phyloP scores from a whole-genome alignment of 169 alveolate species.

The Eimeria maxima region DNA sequence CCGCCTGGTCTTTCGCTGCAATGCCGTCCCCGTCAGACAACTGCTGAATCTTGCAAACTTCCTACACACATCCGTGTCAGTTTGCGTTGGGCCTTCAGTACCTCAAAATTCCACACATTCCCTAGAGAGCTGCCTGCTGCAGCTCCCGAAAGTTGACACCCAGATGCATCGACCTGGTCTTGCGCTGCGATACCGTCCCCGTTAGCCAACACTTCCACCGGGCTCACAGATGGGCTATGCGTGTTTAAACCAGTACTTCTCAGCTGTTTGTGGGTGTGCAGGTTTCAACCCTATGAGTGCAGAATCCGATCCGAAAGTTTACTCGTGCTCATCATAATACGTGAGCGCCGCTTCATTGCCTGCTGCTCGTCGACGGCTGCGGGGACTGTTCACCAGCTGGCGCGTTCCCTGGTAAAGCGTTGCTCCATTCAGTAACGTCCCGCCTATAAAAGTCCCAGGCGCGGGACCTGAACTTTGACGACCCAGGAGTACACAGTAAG shows the following conservation, averaged over 20 bases:
- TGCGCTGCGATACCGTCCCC: neutral
- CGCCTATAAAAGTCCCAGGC: neutral
- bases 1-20: too few species aligned
- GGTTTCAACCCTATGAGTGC: neutral
- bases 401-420: neutral
- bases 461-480: neutral
- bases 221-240: neutral
- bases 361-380: conserved; percentile 12
- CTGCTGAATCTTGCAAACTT: too few species aligned
- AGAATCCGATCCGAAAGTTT: neutral
- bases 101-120: neutral
- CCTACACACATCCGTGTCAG: too few species aligned
- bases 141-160: neutral
- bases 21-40: too few species aligned
- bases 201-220: neutral
- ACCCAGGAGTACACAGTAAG: neutral
- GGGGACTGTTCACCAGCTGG: neutral
- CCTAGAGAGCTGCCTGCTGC: neutral
- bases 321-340: neutral
- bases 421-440: neutral
- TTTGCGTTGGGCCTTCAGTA: neutral
- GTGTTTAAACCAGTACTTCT: neutral
- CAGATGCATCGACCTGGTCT: neutral
- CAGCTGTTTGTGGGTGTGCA: neutral
- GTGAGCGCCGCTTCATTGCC: neutral